Percentiles rank a stretch among this genome's conserved stretches.
Evolutionary conservation across 768 basidiomycete genomes (phyloP).

Genomic region (Leccinum incarnatum): DNA sequence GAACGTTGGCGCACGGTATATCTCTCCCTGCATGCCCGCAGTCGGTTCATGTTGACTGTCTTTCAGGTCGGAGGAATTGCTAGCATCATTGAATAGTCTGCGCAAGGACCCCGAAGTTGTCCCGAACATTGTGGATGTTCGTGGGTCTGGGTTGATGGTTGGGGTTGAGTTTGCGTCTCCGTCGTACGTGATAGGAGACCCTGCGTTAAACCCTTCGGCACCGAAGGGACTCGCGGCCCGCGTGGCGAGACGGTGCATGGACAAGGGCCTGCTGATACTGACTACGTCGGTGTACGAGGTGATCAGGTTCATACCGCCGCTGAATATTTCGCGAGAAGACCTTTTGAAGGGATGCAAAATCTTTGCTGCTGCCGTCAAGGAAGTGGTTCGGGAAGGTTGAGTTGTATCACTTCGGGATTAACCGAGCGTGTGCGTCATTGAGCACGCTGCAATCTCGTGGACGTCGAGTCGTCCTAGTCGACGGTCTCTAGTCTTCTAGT

Average conservation of each 20-base stretch:
- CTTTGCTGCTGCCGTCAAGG: slow-evolving; percentile 67
- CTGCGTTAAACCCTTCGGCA: slow-evolving; percentile 34
- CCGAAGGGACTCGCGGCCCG: slow-evolving; percentile 61
- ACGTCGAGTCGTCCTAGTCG: slow-evolving; percentile 7
- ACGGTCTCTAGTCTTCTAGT: background rate
- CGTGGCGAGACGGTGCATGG: slow-evolving; percentile 76
- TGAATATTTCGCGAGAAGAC: slow-evolving; percentile 78
- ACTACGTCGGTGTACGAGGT: slow-evolving; percentile 90
- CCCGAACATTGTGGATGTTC: slow-evolving; percentile 75
- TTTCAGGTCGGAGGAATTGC: slow-evolving; percentile 68
- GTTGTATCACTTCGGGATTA: slow-evolving; percentile 1
- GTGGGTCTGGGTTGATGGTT: slow-evolving; percentile 88
- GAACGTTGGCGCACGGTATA: slow-evolving; percentile 73
- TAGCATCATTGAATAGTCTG: slow-evolving; percentile 56
- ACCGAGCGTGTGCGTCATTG: slow-evolving; percentile 8
- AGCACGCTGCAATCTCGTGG: slow-evolving; percentile 4
- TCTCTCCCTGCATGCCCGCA: background rate
- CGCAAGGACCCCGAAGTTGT: slow-evolving; percentile 49
- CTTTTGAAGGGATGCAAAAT: slow-evolving; percentile 64
- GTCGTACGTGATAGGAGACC: slow-evolving; percentile 50
- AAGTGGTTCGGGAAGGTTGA: slow-evolving; percentile 52
- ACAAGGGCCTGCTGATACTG: slow-evolving; percentile 82
- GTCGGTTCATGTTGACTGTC: slow-evolving; percentile 1
- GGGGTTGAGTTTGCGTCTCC: slow-evolving; percentile 76
- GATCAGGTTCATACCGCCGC: slow-evolving; percentile 88